Evolutionary conservation across 164 flowering plant species (phyloP).

Genomic region (Magnolia officinalis): DNA sequence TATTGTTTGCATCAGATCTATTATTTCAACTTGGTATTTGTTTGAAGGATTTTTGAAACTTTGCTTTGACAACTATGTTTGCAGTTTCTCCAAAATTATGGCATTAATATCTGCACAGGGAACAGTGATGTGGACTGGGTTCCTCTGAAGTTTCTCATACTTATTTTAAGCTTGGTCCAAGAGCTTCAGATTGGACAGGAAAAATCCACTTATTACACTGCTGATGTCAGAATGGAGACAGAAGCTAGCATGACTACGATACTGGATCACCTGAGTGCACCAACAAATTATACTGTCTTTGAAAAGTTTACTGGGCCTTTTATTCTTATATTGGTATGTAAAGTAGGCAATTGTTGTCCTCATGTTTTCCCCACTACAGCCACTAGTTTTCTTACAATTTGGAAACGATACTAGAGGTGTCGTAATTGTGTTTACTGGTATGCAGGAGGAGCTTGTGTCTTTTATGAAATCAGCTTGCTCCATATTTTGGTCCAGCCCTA

Average conservation of each 20-base stretch:
- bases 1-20: too few species aligned
- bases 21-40: too few species aligned
- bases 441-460: constrained; percentile 68
- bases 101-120: constrained; percentile 32
- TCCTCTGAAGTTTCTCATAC: constrained; percentile 63
- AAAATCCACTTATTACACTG: constrained; percentile 20
- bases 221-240: constrained; percentile 18
- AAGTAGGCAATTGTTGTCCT: not conserved
- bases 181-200: constrained; percentile 55
- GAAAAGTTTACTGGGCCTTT: constrained; percentile 40
- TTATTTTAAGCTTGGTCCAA: constrained; percentile 50
- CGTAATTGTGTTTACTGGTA: constrained; percentile 2
- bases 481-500: constrained; percentile 48
- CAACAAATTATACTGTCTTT: constrained; percentile 16
- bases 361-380: not conserved
- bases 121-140: constrained; percentile 25
- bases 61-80: constrained; percentile 4
- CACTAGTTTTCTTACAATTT: not conserved
- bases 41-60: too few species aligned
- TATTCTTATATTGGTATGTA: constrained; percentile 53
- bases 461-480: constrained; percentile 58
- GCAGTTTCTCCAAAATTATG: constrained; percentile 65
- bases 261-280: constrained; percentile 17
- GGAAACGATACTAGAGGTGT: constrained; percentile 1
- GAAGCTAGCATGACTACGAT: constrained; percentile 17